phyloP scores from a whole-genome alignment of 2,329 filamentous ascomycete species.

The Pestalotiopsis sp. region DNA sequence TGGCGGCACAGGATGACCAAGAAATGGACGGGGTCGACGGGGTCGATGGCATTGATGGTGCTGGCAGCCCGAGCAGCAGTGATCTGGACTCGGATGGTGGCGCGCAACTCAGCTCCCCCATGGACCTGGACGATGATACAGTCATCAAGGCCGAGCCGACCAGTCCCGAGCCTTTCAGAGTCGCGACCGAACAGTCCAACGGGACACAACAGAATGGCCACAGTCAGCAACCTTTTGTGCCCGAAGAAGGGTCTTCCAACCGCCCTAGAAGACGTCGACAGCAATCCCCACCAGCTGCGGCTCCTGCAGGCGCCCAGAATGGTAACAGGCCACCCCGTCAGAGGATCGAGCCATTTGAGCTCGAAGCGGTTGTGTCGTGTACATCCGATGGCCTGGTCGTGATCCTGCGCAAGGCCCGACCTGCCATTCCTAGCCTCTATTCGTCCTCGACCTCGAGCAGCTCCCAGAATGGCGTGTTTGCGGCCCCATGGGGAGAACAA shows the following conservation, averaged over 20 bases:
- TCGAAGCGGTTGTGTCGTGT: conserved; percentile 90
- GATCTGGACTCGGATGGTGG: conserved; percentile 46
- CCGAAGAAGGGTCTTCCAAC: background rate
- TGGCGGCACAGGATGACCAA: conserved; percentile 44
- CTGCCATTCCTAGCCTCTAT: conserved; percentile 64
- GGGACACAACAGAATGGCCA: background rate
- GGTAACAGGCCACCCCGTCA: conserved; percentile 26
- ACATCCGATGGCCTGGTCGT: conserved; percentile 87
- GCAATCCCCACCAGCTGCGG: conserved; percentile 10
- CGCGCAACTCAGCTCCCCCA: conserved; percentile 43
- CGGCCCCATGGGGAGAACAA: conserved; percentile 76
- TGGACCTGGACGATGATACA: conserved; percentile 45
- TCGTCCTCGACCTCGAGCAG: conserved; percentile 50
- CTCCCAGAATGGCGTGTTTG: conserved; percentile 68
- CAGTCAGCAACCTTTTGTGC: background rate
- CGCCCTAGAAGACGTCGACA: background rate
- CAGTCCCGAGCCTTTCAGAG: conserved; percentile 35
- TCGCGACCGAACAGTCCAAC: conserved; percentile 14
- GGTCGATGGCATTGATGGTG: conserved; percentile 33
- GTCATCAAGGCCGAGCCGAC: conserved; percentile 38
- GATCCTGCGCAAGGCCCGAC: conserved; percentile 73
- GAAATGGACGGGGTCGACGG: conserved; percentile 42
- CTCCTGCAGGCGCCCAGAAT: background rate
- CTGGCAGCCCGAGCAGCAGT: conserved; percentile 26
- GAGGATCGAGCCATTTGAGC: conserved; percentile 58